phyloP scores from a whole-genome alignment of 1,284 basidiomycete genomes.

The Gymnopus androsaceus region DNA sequence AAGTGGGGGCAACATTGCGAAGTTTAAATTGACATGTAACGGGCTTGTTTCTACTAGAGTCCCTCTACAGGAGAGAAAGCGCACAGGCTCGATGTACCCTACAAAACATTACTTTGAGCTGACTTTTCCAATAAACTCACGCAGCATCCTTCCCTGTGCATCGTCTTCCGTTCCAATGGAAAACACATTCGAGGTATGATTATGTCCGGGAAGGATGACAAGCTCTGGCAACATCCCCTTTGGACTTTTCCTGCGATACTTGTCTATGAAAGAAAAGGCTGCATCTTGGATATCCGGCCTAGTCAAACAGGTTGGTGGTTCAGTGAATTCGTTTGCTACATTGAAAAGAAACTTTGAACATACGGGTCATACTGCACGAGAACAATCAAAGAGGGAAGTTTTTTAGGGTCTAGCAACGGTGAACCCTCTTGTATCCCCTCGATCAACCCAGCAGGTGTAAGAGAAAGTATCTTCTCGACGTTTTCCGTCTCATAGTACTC shows the following conservation, averaged over 20 bases:
- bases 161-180: slow-evolving; percentile 10
- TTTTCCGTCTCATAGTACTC: slow-evolving; percentile 5
- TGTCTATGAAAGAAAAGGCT: neutral
- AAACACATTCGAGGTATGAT: slow-evolving; percentile 1
- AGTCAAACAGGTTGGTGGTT: neutral
- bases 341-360: neutral
- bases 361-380: slow-evolving; percentile 7
- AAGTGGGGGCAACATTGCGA: too few relatives aligned
- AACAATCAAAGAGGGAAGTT: neutral
- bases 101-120: neutral
- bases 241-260: slow-evolving; percentile 1
- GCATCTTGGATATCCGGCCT: neutral
- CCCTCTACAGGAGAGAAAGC: too few relatives aligned
- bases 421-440: neutral
- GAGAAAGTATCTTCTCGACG: neutral
- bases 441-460: neutral
- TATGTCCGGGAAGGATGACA: neutral
- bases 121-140: neutral
- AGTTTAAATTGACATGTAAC: too few relatives aligned
- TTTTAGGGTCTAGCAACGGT: neutral
- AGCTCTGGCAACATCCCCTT: neutral
- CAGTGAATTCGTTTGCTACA: neutral
- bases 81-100: too few relatives aligned
- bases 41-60: too few relatives aligned
- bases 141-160: slow-evolving; percentile 1